Evolutionary conservation across 2,329 filamentous ascomycete species (phyloP), one percentile per base, ranked within the genome.

Genomic region (Paracoccidioides lutzii): DNA sequence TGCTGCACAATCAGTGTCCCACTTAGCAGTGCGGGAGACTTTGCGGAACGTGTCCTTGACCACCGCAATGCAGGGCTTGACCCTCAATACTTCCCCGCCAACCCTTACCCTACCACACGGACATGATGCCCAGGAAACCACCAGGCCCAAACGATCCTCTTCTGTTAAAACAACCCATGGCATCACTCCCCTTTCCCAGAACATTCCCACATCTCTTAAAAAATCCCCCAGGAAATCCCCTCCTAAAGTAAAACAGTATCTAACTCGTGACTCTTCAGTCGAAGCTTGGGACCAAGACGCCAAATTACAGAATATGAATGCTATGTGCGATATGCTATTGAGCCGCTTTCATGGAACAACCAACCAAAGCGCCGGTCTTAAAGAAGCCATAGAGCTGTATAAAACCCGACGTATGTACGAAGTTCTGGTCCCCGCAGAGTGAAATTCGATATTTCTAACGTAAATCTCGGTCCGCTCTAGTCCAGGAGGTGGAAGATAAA

Each of bases 281-380:
- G 75, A 79, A 88, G 86, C 80, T 65, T 91, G 85, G 79, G 89
- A 96, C 68, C 82, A 90, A 61, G 84, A 90, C 63, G 81, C 81
- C 59, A 82, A 85, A 60, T 79, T 96, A 62, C 83, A 84, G 59
- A 80, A 83, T 58, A 84, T 96, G 72, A 88, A 95, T 64, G 76
- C 77, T 15, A 78, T 91, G 64, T 89, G 89, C 66, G 78, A 80
- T 50, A 76, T 79, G 57, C 76, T 97, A 59, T 85, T 85, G 65
- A 78, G 84, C 57, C 84, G 86, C 60, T 82, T 96, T 66, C 82
- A 82, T 57, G 78, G 79, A 37, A 83, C 86, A 28, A 78, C 85
- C 9, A 79, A 78, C 43, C 83, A 88, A 55, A 83, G 81, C 62
- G 84, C 80, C 56, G 79, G 77, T 4, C 76, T 89, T 58, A 88